Conservation (phyloP, 148 eudicot genomes). For the Nepenthes mirabilis region DNA sequence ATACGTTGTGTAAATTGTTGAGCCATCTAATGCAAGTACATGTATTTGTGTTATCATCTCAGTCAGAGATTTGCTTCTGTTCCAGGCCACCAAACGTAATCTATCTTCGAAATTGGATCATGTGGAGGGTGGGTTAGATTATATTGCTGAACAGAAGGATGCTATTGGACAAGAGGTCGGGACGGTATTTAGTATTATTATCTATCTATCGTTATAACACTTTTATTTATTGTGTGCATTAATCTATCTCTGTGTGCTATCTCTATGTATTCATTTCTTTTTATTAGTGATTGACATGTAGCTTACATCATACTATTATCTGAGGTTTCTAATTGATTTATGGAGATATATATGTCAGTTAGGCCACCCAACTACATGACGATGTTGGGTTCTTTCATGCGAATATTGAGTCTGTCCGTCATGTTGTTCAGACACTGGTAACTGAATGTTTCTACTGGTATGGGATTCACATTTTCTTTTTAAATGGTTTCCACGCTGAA, state of each 20-base stretch:
- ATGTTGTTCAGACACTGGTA: conserved; percentile 43
- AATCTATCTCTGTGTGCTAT: neutral
- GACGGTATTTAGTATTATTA: neutral
- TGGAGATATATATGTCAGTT: neutral
- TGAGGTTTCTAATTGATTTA: neutral
- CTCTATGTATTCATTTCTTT: neutral
- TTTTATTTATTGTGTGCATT: neutral
- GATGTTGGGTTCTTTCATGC: conserved; percentile 25
- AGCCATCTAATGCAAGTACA: neutral
- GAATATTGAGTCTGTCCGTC: conserved; percentile 30
- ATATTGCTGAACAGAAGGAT: conserved; percentile 26
- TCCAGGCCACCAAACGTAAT: conserved; percentile 38
- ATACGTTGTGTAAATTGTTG: too few relatives aligned
- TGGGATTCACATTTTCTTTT: too few relatives aligned
- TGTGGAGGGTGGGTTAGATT: conserved; percentile 35
- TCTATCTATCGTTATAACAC: neutral
- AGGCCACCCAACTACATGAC: conserved; percentile 43
- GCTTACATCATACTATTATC: too few relatives aligned
- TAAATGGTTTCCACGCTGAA: too few relatives aligned
- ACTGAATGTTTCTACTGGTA: conserved; percentile 4
- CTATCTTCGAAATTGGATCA: conserved; percentile 43
- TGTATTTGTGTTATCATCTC: neutral
- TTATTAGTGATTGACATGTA: too few relatives aligned
- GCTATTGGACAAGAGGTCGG: conserved; percentile 42
- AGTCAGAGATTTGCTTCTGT: conserved; percentile 4